These are phyloP conservation scores for Quercus dentata DNA, from an alignment of 306 rosid genomes.

Conservation along the genomic window DNA sequence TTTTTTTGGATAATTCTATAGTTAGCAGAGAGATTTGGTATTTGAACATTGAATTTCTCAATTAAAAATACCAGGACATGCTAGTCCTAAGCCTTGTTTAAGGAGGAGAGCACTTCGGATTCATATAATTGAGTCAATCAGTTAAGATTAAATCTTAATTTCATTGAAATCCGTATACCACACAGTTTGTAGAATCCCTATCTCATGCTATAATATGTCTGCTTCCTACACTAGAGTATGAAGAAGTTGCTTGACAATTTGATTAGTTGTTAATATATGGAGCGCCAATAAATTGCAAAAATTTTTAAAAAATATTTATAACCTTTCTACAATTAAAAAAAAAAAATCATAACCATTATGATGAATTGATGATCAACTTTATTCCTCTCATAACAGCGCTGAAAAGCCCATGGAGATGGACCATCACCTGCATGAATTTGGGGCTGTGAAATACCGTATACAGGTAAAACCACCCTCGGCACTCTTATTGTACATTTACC, in stretches of 20 bases:
- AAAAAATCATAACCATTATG: neutral
- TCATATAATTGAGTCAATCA: too few species aligned
- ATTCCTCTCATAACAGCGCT: constrained; percentile 46
- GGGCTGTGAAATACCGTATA: constrained; percentile 70
- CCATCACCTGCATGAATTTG: constrained; percentile 78
- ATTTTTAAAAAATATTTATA: neutral
- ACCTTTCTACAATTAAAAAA: neutral
- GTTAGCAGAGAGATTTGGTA: neutral
- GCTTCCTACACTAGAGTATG: neutral
- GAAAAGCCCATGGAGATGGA: constrained; percentile 70
- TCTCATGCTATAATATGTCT: neutral
- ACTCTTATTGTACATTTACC: neutral
- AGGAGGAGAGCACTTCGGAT: too few species aligned
- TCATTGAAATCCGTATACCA: neutral
- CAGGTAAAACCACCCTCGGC: constrained; percentile 40
- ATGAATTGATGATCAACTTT: neutral
- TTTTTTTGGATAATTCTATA: neutral
- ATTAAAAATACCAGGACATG: too few species aligned
- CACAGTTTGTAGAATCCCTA: neutral
- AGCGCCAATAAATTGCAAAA: neutral
- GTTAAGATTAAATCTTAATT: neutral
- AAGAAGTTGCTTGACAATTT: neutral
- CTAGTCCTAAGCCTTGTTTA: too few species aligned
- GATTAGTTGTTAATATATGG: neutral
- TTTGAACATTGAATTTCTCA: too few species aligned